A percentile compares a stretch with the other conserved stretches of the same genome.
These are phyloP conservation scores for Microcera coccophila DNA, from an alignment of 2,329 filamentous ascomycete genomes.

Conservation along the genomic window DNA sequence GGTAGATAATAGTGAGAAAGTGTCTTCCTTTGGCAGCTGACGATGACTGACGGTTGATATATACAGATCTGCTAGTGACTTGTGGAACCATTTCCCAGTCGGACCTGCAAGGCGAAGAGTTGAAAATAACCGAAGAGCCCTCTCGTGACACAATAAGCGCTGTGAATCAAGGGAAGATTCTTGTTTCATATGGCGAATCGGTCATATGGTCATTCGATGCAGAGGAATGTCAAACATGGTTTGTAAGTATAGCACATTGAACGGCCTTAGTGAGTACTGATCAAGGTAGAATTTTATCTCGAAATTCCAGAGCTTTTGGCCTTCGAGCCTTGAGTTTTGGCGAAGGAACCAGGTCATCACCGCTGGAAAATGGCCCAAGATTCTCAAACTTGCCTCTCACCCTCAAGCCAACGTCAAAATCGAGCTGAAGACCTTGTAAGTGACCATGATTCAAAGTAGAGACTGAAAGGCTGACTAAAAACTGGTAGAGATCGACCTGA, in stretches of 20 bases:
- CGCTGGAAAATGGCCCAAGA: slow-evolving; percentile 27
- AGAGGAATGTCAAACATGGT: slow-evolving; percentile 42
- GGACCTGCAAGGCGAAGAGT: slow-evolving; percentile 30
- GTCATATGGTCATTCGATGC: slow-evolving; percentile 38
- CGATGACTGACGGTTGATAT: neutral
- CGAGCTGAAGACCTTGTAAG: slow-evolving; percentile 21
- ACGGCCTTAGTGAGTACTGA: neutral
- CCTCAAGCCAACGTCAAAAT: slow-evolving; percentile 20
- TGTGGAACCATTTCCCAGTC: slow-evolving; percentile 37
- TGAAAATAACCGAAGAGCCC: slow-evolving; percentile 32
- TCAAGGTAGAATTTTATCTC: slow-evolving; percentile 34
- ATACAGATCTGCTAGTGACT: slow-evolving; percentile 37
- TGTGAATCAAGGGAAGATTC: slow-evolving; percentile 24
- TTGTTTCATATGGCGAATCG: slow-evolving; percentile 33
- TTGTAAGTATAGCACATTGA: slow-evolving; percentile 32
- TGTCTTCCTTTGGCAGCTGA: neutral
- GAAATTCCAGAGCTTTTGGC: slow-evolving; percentile 44
- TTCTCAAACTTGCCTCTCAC: slow-evolving; percentile 26
- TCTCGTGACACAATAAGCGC: slow-evolving; percentile 15
- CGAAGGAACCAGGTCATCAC: slow-evolving; percentile 29
- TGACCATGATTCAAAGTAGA: neutral
- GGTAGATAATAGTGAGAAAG: slow-evolving; percentile 39
- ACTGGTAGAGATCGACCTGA: slow-evolving; percentile 10
- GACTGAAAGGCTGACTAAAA: neutral
- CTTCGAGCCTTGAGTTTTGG: slow-evolving; percentile 35